Percentiles rank a stretch among this genome's conserved stretches.
Conservation (phyloP, 2,329 filamentous ascomycete species). For the Geosmithia morbida region DNA sequence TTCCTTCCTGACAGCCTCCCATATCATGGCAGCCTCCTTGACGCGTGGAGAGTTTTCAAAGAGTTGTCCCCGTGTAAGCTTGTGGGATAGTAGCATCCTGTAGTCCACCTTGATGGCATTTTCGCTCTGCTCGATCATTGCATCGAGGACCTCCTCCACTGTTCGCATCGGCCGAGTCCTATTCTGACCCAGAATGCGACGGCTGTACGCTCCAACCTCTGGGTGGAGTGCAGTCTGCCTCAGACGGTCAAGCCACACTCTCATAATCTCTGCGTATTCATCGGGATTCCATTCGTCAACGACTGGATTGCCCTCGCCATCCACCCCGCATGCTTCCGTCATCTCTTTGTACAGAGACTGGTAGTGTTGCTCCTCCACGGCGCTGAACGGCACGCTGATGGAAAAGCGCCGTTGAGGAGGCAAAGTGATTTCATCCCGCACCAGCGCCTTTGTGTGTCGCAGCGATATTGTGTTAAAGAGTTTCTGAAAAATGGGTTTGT, state of each 20-base stretch:
- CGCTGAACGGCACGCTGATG: slow-evolving; percentile 79
- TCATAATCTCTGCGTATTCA: slow-evolving; percentile 57
- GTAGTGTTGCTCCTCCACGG: slow-evolving; percentile 86
- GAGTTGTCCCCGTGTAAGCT: slow-evolving; percentile 60
- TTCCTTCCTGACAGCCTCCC: slow-evolving; percentile 42
- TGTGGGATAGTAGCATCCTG: slow-evolving; percentile 46
- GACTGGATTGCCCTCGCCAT: slow-evolving; percentile 47
- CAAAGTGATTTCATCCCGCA: slow-evolving; percentile 64
- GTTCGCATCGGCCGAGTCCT: slow-evolving; percentile 59
- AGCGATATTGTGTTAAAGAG: slow-evolving; percentile 63
- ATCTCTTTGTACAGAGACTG: slow-evolving; percentile 61
- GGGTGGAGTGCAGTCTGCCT: slow-evolving; percentile 79
- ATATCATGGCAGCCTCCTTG: slow-evolving; percentile 54
- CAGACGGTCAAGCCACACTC: slow-evolving; percentile 61
- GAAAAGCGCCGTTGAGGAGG: slow-evolving; percentile 77
- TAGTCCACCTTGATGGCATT: slow-evolving; percentile 51
- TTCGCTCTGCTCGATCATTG: slow-evolving; percentile 84
- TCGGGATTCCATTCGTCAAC: slow-evolving; percentile 50
- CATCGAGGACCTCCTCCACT: slow-evolving; percentile 71
- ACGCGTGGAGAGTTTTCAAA: slow-evolving; percentile 60
- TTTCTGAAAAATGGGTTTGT: slow-evolving; percentile 49
- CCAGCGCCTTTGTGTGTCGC: slow-evolving; percentile 71
- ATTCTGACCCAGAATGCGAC: slow-evolving; percentile 46
- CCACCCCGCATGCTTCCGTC: slow-evolving; percentile 53
- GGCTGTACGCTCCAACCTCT: slow-evolving; percentile 56